Evolutionary conservation across 1,284 basidiomycete genomes (phyloP), one percentile per base, ranked within the genome.

Genomic region (Cutaneotrichosporon cavernicola): DNA sequence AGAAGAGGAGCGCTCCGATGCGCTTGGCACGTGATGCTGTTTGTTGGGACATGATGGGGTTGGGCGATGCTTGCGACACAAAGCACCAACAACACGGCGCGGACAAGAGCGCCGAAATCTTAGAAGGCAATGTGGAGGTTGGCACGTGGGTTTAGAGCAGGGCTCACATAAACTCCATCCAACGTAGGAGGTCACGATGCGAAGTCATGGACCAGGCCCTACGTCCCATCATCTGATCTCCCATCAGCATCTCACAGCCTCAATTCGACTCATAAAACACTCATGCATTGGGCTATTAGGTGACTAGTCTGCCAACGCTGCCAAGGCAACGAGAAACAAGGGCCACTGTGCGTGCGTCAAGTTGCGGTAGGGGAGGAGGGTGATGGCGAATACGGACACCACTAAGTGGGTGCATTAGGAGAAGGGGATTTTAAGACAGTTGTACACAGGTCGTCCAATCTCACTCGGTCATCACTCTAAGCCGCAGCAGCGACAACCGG

Each of bases 1-100:
- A 99, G 81, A 99, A 98, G 55, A 98, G 84, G 31, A 98, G 84
- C 6, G 94, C 94, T 60, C 96, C 93, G 59, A 81, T 80, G 38
- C 77, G 67, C 58, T 73, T 68, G 0, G 74, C 76, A 56, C 66
- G 61, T 40, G 70, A 68, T 60, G 51, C 38, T 32, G 40, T 21
- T 38, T 49, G 30, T 43, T 56, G 55, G 32, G 58, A 59, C 58
- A 59, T 59, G 14, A 49, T 32, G 47, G 26, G 21, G 40, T 26
- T 55, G 32, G 34, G 34, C n/a, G 47, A 38, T 26, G 59, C 31
- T 16, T 14, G 14, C 18, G 30, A 13, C 26, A 16, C 52, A 49
- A 55, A 55, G 22, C 26, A 50, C 51, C 46, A 40, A 49, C 46
- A 34, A 58, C 26, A 55, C 38, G 38, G 26, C 30, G 1, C 26